A percentile compares a stretch with the other conserved stretches of the same genome.
Evolutionary conservation across 1,284 basidiomycete species (phyloP).

Genomic region (Uromyces viciae-fabae): DNA sequence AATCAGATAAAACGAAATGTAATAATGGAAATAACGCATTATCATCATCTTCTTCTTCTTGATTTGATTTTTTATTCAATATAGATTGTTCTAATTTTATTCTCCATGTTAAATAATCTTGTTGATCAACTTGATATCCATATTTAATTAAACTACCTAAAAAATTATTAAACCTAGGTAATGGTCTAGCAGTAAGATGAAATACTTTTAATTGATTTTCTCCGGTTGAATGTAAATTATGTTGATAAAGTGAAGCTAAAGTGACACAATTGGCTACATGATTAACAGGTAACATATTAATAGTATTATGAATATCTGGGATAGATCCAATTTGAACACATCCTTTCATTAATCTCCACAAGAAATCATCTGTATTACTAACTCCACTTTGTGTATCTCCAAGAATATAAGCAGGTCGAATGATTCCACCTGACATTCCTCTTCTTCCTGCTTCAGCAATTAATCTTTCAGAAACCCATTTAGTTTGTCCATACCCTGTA

Average conservation of each 20-base stretch:
- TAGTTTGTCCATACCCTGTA: conserved; percentile 93
- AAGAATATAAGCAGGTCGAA: conserved; percentile 93
- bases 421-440: conserved; percentile 79
- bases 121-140: conserved; percentile 73
- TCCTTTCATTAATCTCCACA: conserved; percentile 97
- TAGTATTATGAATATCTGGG: conserved; percentile 95
- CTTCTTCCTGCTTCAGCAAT: conserved; percentile 82
- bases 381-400: conserved; percentile 85
- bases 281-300: conserved; percentile 98
- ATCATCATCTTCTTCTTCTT: conserved; percentile 68
- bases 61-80: conserved; percentile 74
- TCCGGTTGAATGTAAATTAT: too few relatives aligned
- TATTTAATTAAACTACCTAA: conserved; percentile 71
- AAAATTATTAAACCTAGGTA: conserved; percentile 84
- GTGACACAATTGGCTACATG: conserved; percentile 83
- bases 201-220: conserved; percentile 64
- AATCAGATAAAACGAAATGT: conserved; percentile 93
- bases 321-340: conserved; percentile 91
- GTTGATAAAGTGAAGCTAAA: conserved; percentile 66
- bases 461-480: conserved; percentile 97
- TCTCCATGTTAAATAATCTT: conserved; percentile 90
- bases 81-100: conserved; percentile 90
- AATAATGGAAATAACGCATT: conserved; percentile 96
- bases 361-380: conserved; percentile 98
- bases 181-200: conserved; percentile 81